A percentile compares a stretch with the other conserved stretches of the same genome.
Conservation (phyloP, 805 yeast species). For the Pichia ethanolica region DNA sequence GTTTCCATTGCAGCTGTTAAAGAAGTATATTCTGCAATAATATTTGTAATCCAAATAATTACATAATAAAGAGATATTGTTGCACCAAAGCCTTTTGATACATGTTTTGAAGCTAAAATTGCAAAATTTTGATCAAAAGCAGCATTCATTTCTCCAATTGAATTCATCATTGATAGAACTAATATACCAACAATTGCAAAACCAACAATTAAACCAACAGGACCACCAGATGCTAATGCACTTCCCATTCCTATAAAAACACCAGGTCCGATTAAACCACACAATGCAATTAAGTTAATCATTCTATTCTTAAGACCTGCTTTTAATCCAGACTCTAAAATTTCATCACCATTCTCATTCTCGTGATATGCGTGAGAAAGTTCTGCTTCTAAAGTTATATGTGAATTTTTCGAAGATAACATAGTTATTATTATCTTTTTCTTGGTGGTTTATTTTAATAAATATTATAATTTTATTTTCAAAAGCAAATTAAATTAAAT, state of each 20-base stretch:
- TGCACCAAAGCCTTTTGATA: constrained; percentile 52
- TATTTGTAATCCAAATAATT: constrained; percentile 48
- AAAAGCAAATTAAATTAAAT: too few relatives aligned
- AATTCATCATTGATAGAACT: constrained; percentile 48
- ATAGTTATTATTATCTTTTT: neutral
- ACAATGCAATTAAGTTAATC: constrained; percentile 16
- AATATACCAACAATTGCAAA: constrained; percentile 46
- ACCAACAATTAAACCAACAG: constrained; percentile 43
- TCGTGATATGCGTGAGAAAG: constrained; percentile 11
- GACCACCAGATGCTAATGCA: constrained; percentile 44
- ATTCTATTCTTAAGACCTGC: constrained; percentile 18
- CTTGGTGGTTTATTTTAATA: too few relatives aligned
- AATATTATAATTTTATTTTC: too few relatives aligned
- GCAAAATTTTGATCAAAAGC: constrained; percentile 48
- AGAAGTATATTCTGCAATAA: constrained; percentile 49
- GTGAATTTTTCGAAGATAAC: constrained; percentile 2
- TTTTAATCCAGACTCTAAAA: constrained; percentile 12
- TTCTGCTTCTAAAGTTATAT: constrained; percentile 9
- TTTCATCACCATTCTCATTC: constrained; percentile 13
- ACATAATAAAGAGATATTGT: constrained; percentile 47
- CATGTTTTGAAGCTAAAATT: constrained; percentile 41
- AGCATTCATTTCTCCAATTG: constrained; percentile 50
- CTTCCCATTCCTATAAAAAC: constrained; percentile 41
- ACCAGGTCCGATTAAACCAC: constrained; percentile 59
- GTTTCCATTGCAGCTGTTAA: constrained; percentile 41